Percentiles rank a stretch among this genome's conserved stretches.
phyloP scores from a whole-genome alignment of 805 yeast genomes.

The Ogataea allantospora region DNA sequence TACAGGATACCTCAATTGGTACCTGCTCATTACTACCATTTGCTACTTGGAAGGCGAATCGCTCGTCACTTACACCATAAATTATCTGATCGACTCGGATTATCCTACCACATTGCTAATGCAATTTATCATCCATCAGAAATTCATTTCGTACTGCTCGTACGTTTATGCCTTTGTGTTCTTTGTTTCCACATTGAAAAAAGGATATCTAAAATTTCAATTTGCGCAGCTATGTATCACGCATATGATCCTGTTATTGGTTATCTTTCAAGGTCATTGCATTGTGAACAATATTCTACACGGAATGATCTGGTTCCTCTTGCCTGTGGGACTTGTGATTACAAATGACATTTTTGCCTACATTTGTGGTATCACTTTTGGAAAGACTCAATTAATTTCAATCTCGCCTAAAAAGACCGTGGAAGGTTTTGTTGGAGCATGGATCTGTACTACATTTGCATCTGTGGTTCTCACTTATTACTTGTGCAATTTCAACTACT shows the following conservation, averaged over 20 bases:
- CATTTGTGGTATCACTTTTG: constrained; percentile 95
- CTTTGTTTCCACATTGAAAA: constrained; percentile 84
- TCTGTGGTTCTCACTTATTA: constrained; percentile 65
- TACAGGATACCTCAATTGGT: constrained; percentile 88
- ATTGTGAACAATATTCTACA: constrained; percentile 84
- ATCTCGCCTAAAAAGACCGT: constrained; percentile 97
- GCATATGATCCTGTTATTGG: constrained; percentile 87
- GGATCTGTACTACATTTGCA: constrained; percentile 85
- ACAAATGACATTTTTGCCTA: constrained; percentile 96
- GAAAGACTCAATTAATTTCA: constrained; percentile 85
- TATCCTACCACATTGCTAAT: constrained; percentile 29
- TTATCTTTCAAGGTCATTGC: constrained; percentile 91
- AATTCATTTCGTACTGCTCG: constrained; percentile 76
- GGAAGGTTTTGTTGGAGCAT: constrained; percentile 96
- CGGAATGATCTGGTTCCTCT: constrained; percentile 91
- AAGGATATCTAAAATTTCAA: constrained; percentile 87
- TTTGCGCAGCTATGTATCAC: constrained; percentile 92
- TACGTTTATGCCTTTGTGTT: constrained; percentile 86
- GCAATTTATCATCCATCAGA: constrained; percentile 57
- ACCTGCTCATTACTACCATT: constrained; percentile 80
- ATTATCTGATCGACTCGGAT: constrained; percentile 29
- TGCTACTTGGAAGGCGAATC: constrained; percentile 88
- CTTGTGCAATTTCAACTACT: constrained; percentile 63
- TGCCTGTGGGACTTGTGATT: constrained; percentile 89
- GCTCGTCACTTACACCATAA: constrained; percentile 53